These are phyloP conservation scores for Thermochaetoides thermophila DNA, from an alignment of 495 filamentous ascomycete species.

Conservation along the genomic window DNA sequence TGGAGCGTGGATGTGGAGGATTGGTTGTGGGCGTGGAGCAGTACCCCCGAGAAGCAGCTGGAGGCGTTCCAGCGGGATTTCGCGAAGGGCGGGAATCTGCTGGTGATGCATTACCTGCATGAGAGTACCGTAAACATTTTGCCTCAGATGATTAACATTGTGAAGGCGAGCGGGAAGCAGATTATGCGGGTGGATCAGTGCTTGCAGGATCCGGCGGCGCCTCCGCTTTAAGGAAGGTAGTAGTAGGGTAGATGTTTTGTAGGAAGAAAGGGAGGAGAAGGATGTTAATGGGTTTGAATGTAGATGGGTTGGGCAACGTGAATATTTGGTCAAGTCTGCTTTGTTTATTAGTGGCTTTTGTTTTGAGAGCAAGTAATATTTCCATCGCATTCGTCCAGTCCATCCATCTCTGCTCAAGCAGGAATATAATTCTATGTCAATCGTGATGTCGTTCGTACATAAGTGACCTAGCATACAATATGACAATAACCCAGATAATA, in stretches of 20 bases:
- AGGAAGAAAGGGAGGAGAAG: neutral
- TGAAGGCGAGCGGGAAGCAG: slow-evolving; percentile 48
- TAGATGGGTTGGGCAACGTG: too few relatives aligned
- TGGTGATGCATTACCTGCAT: slow-evolving; percentile 66
- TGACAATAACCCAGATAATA: too few relatives aligned
- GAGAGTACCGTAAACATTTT: slow-evolving; percentile 53
- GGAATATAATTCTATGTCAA: too few relatives aligned
- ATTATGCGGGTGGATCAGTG: slow-evolving; percentile 74
- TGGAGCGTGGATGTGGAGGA: slow-evolving; percentile 72
- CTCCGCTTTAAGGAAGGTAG: slow-evolving; percentile 29
- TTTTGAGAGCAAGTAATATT: too few relatives aligned
- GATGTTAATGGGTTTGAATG: neutral
- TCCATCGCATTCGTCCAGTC: too few relatives aligned
- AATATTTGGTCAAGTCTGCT: too few relatives aligned
- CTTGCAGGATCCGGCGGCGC: slow-evolving; percentile 53
- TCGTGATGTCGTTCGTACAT: too few relatives aligned
- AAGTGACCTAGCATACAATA: too few relatives aligned
- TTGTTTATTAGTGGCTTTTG: too few relatives aligned
- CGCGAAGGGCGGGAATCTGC: slow-evolving; percentile 50
- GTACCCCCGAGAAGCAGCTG: slow-evolving; percentile 58
- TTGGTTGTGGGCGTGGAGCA: slow-evolving; percentile 53
- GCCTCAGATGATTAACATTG: slow-evolving; percentile 51
- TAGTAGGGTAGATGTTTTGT: too few relatives aligned
- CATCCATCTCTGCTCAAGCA: too few relatives aligned
- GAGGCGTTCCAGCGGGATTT: slow-evolving; percentile 60